These are phyloP conservation scores for Bipolaris zeicola DNA, from an alignment of 2,329 filamentous ascomycete species.

Conservation along the genomic window DNA sequence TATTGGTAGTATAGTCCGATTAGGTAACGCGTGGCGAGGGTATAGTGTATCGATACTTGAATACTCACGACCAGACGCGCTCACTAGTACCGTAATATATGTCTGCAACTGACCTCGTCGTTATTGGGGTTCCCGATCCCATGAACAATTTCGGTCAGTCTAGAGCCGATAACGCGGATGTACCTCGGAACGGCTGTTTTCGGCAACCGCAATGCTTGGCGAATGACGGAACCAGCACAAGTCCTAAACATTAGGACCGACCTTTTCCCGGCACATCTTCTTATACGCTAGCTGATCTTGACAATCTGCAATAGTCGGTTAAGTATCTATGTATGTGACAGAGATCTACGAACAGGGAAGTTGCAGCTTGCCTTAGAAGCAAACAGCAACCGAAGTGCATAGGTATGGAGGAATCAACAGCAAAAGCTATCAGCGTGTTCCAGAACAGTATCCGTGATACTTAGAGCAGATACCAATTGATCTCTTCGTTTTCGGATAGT, in stretches of 20 bases:
- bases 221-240: neutral
- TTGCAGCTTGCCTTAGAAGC: neutral
- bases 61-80: neutral
- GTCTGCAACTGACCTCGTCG: neutral
- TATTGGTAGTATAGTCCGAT: neutral
- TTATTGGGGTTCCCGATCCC: no score
- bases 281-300: neutral
- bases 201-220: neutral
- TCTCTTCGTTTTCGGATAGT: neutral
- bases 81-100: neutral
- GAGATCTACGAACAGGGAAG: neutral
- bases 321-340: neutral
- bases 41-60: neutral
- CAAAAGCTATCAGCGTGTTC: neutral
- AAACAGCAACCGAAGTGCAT: neutral
- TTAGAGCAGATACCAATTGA: neutral
- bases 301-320: neutral
- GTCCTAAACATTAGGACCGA: neutral
- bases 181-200: neutral
- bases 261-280: neutral
- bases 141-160: neutral
- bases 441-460: neutral
- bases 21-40: neutral
- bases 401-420: neutral
- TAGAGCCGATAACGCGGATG: neutral